Conservation (phyloP, 495 filamentous ascomycete genomes). For the Annulohypoxylon maeteangense region DNA sequence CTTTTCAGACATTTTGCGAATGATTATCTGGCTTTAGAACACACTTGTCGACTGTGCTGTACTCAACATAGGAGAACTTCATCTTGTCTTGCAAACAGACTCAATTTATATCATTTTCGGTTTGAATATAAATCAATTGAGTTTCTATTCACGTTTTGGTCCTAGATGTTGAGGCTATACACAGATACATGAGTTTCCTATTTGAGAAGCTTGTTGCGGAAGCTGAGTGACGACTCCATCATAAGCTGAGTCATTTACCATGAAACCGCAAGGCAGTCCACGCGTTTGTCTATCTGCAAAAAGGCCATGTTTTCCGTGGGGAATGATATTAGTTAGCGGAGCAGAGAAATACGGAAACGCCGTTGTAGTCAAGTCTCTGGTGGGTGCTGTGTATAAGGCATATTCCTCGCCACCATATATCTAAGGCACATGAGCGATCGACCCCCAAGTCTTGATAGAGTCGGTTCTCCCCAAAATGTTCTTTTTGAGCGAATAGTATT, state of each 20-base stretch:
- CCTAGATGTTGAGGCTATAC: slow-evolving; percentile 35
- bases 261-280: slow-evolving; percentile 16
- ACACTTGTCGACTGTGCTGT: background rate
- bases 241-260: slow-evolving; percentile 37
- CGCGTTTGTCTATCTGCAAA: background rate
- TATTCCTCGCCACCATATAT: slow-evolving; percentile 1
- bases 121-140: background rate
- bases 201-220: slow-evolving; percentile 24
- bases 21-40: background rate
- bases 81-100: slow-evolving; percentile 5
- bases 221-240: slow-evolving; percentile 11
- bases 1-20: slow-evolving; percentile 20
- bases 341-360: background rate
- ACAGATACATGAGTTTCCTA: slow-evolving; percentile 21
- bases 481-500: background rate
- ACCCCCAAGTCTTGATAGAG: slow-evolving; percentile 7
- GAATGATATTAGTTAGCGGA: background rate
- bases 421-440: background rate
- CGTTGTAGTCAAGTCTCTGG: slow-evolving; percentile 9
- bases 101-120: slow-evolving; percentile 22
- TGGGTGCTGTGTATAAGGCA: slow-evolving; percentile 5
- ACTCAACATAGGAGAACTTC: slow-evolving; percentile 9
- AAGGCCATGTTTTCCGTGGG: background rate
- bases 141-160: slow-evolving; percentile 20
- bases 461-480: background rate